Percentiles rank a stretch among this genome's conserved stretches.
Evolutionary conservation across 495 filamentous ascomycete species (phyloP).

Genomic region (Trichoderma reesei): DNA sequence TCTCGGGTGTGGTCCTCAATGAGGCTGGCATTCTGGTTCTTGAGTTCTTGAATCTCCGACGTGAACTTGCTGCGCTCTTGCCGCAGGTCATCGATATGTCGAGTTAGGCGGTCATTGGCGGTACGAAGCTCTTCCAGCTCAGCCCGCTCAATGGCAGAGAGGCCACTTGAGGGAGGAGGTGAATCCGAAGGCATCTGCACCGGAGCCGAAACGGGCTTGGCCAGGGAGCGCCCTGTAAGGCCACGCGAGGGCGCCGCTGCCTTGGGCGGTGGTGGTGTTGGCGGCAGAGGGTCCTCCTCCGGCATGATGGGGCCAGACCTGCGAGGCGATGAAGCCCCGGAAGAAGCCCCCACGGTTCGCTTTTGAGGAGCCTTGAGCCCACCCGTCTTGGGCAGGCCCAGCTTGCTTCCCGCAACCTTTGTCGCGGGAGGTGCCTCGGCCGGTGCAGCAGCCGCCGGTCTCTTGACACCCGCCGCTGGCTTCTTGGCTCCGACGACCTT

Average conservation of each 20-base stretch:
- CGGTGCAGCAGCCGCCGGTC: constrained; percentile 36
- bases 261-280: constrained; percentile 53
- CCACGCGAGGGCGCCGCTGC: constrained; percentile 57
- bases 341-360: constrained; percentile 38
- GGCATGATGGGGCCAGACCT: constrained; percentile 44
- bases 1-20: constrained; percentile 97
- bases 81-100: constrained; percentile 64
- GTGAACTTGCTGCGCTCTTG: constrained; percentile 62
- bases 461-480: constrained; percentile 24
- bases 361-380: constrained; percentile 63
- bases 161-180: constrained; percentile 43
- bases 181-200: constrained; percentile 31
- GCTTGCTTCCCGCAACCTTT: constrained; percentile 36
- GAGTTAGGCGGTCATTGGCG: constrained; percentile 67
- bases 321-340: constrained; percentile 54
- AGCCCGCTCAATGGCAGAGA: constrained; percentile 66
- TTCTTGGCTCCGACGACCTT: constrained; percentile 33
- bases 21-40: constrained; percentile 89
- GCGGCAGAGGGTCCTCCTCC: constrained; percentile 50
- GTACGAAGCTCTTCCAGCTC: constrained; percentile 81
- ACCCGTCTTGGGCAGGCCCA: constrained; percentile 59
- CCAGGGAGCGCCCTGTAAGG: constrained; percentile 75
- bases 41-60: constrained; percentile 76
- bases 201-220: constrained; percentile 47
- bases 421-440: constrained; percentile 48